phyloP scores from a whole-genome alignment of 768 basidiomycete genomes.

The Tephrocybe sp. region DNA sequence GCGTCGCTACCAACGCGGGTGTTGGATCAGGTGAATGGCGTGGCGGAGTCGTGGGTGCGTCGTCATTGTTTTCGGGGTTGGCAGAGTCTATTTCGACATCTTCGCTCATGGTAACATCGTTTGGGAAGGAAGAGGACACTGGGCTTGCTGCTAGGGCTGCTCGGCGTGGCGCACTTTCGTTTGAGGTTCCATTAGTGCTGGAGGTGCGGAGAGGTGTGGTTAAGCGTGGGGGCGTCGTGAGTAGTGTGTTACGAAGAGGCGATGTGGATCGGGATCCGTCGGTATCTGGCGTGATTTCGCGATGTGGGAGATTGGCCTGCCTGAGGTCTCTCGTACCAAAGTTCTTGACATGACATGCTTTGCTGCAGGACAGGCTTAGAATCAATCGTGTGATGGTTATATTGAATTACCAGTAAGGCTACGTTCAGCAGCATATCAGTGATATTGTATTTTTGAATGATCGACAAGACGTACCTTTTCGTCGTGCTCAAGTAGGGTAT shows the following conservation, averaged over 20 bases:
- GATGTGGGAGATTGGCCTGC: slow-evolving; percentile 63
- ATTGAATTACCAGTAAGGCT: slow-evolving; percentile 52
- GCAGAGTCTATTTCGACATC: neutral
- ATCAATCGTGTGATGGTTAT: neutral
- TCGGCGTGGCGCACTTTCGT: slow-evolving; percentile 13
- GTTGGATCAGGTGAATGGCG: neutral
- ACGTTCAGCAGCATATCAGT: neutral
- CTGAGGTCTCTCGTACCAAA: slow-evolving; percentile 78
- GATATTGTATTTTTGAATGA: neutral
- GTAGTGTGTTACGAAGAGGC: slow-evolving; percentile 19
- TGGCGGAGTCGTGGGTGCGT: neutral
- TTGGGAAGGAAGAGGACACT: slow-evolving; percentile 31
- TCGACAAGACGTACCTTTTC: slow-evolving; percentile 53
- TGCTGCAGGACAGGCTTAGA: slow-evolving; percentile 43
- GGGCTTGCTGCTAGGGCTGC: slow-evolving; percentile 31
- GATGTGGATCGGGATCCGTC: slow-evolving; percentile 15
- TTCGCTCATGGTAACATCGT: neutral
- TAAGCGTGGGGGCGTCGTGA: slow-evolving; percentile 26
- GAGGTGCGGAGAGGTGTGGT: slow-evolving; percentile 25
- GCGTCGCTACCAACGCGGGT: slow-evolving; percentile 7
- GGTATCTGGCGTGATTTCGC: slow-evolving; percentile 30
- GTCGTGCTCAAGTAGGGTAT: slow-evolving; percentile 78
- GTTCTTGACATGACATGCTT: slow-evolving; percentile 74
- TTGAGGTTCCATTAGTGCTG: slow-evolving; percentile 2
- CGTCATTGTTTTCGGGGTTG: neutral